Evolutionary conservation across 768 basidiomycete species (phyloP).

Genomic region (Agaricus subrufescens): DNA sequence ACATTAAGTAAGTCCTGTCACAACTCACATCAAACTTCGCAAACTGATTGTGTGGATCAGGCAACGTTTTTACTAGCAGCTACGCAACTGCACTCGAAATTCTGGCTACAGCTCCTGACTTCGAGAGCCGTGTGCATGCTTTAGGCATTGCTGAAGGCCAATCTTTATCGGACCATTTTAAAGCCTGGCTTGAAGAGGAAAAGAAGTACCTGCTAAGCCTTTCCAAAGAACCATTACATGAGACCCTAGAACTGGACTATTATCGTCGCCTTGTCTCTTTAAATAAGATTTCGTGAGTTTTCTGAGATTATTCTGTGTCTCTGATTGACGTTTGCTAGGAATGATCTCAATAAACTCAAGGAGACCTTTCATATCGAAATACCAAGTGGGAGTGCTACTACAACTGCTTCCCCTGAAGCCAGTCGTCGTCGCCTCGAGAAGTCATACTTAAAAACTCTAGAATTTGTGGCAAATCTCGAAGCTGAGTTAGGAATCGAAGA

Average conservation of each 20-base stretch:
- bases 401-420: background rate
- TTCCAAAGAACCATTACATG: constrained; percentile 11
- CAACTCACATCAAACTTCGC: too few relatives aligned
- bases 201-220: constrained; percentile 9
- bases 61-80: too few relatives aligned
- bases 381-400: background rate
- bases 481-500: constrained; percentile 8
- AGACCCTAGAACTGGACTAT: constrained; percentile 17
- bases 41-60: too few relatives aligned
- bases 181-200: constrained; percentile 16
- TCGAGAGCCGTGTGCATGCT: too few relatives aligned
- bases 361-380: too few relatives aligned
- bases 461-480: constrained; percentile 11
- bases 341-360: background rate
- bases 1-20: background rate
- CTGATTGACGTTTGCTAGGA: background rate
- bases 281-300: constrained; percentile 6
- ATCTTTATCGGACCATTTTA: background rate
- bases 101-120: too few relatives aligned
- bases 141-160: too few relatives aligned
- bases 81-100: too few relatives aligned
- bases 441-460: background rate
- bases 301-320: background rate
- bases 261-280: constrained; percentile 8
- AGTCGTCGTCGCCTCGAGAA: background rate